A percentile compares a stretch with the other conserved stretches of the same genome.
phyloP scores from a whole-genome alignment of 176 grass and related monocot species.

The Paspalum vaginatum region DNA sequence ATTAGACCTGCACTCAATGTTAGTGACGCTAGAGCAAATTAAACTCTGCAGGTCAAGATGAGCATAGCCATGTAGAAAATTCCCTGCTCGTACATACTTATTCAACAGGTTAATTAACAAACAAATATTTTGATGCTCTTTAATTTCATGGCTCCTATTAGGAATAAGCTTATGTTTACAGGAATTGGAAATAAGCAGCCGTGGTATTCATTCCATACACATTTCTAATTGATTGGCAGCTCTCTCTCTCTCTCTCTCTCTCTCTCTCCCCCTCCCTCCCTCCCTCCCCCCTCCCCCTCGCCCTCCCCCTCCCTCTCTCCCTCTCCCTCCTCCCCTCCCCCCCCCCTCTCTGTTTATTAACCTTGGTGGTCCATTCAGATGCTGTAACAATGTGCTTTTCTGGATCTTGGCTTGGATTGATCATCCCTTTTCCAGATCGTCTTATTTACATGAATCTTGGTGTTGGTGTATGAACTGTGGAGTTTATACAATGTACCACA shows the following conservation, averaged over 20 bases:
- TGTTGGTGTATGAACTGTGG: not conserved
- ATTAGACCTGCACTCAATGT: not conserved
- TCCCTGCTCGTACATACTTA: not conserved
- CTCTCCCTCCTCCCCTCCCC: too few species aligned
- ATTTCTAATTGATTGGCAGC: not conserved
- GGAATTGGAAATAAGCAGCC: not conserved
- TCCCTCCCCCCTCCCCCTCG: too few species aligned
- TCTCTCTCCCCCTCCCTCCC: too few species aligned
- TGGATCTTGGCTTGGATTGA: not conserved
- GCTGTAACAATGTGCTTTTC: not conserved
- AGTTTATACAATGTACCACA: not conserved
- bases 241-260: not conserved
- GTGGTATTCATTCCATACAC: not conserved
- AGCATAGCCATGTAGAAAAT: not conserved
- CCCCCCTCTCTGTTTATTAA: not conserved
- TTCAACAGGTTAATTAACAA: not conserved
- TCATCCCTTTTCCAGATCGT: not conserved
- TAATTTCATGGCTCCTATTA: not conserved
- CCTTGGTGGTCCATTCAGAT: not conserved
- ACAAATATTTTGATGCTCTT: not conserved
- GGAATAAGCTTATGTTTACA: conserved; percentile 12
- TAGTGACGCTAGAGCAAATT: conserved; percentile 1
- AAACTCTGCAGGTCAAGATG: not conserved
- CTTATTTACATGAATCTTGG: not conserved
- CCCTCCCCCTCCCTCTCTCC: too few species aligned